phyloP scores from a whole-genome alignment of 257 asterid genomes.

The Ilex aquifolium region DNA sequence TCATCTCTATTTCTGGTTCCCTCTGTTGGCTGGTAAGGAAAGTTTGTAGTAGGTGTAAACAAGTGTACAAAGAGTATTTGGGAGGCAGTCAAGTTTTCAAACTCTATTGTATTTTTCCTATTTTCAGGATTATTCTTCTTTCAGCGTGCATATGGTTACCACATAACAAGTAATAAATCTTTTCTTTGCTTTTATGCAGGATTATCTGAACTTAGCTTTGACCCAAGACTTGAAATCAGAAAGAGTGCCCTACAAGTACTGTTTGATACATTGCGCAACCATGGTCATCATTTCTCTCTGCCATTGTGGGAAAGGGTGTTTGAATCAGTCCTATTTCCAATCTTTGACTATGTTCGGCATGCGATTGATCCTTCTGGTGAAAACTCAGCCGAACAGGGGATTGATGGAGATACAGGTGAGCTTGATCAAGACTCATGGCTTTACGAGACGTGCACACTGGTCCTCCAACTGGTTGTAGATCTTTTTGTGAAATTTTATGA shows the following conservation, averaged over 20 bases:
- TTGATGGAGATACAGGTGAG: constrained; percentile 58
- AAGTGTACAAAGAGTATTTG: neutral
- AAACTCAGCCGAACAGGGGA: constrained; percentile 34
- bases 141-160: no score
- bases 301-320: constrained; percentile 96
- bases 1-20: constrained; percentile 96
- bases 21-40: constrained; percentile 84
- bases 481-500: constrained; percentile 90
- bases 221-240: constrained; percentile 92
- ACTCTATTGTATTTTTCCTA: no score
- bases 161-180: no score
- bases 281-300: constrained; percentile 89
- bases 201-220: constrained; percentile 94
- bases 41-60: constrained; percentile 3
- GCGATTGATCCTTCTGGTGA: constrained; percentile 86
- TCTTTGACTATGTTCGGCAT: constrained; percentile 88
- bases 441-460: constrained; percentile 96
- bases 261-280: constrained; percentile 86
- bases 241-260: constrained; percentile 90
- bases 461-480: constrained; percentile 94
- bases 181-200: constrained; percentile 32
- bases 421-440: constrained; percentile 96
- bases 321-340: constrained; percentile 91
- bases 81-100: no score
- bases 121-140: no score